phyloP scores from a whole-genome alignment of 768 basidiomycete species.

The Pholiota conissans region DNA sequence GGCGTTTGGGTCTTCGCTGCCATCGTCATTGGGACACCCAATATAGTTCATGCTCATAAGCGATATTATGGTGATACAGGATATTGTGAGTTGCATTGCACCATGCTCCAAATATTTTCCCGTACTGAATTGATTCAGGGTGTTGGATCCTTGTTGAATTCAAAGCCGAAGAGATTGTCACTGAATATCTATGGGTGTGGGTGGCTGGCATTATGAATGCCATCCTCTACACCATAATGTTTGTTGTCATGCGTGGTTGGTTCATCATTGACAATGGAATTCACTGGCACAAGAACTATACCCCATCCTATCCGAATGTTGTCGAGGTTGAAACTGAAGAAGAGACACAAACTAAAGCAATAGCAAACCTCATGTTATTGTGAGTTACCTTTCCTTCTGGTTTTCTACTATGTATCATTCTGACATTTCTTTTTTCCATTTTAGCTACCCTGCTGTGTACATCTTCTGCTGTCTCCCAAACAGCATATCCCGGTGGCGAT shows the following conservation, averaged over 20 bases:
- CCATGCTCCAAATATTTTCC: not conserved
- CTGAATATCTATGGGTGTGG: slow-evolving; percentile 59
- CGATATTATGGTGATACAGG: slow-evolving; percentile 43
- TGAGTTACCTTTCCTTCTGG: slow-evolving; percentile 24
- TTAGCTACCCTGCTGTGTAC: slow-evolving; percentile 48
- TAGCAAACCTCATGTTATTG: slow-evolving; percentile 50
- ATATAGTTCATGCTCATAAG: slow-evolving; percentile 31
- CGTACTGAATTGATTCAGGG: slow-evolving; percentile 31
- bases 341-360: slow-evolving; percentile 22
- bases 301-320: not conserved
- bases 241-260: slow-evolving; percentile 39
- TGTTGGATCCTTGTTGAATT: slow-evolving; percentile 47
- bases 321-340: slow-evolving; percentile 22
- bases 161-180: slow-evolving; percentile 37
- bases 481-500: slow-evolving; percentile 37
- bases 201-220: slow-evolving; percentile 40
- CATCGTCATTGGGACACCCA: slow-evolving; percentile 39
- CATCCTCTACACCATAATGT: slow-evolving; percentile 44
- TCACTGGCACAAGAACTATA: slow-evolving; percentile 15
- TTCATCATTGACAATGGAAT: slow-evolving; percentile 31
- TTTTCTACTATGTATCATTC: not conserved
- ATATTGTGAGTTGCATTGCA: slow-evolving; percentile 31
- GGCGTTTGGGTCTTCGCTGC: slow-evolving; percentile 40
- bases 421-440: not conserved
- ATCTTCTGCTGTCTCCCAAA: slow-evolving; percentile 42